Evolutionary conservation across 139 green algal genomes (phyloP).

Genomic region (Chlamydomonas asymmetrica): DNA sequence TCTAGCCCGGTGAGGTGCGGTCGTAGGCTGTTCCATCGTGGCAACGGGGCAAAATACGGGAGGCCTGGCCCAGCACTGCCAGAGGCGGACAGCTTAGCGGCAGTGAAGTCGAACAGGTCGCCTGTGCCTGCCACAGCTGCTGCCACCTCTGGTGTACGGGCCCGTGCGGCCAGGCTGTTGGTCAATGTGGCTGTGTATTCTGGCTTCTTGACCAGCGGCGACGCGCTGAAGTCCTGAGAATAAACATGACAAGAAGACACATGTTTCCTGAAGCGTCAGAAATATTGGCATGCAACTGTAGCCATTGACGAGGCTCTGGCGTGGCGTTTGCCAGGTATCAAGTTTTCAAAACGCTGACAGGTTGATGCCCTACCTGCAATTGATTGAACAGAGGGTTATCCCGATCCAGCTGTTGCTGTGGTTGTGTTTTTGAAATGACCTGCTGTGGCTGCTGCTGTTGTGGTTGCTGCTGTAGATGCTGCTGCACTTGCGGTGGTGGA

Average conservation of each 20-base stretch:
- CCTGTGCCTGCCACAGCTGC: constrained; percentile 10
- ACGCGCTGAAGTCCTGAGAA: constrained; percentile 13
- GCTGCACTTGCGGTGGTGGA: neutral
- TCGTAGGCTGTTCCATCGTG: constrained; percentile 18
- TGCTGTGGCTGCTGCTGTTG: neutral
- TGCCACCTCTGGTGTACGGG: neutral
- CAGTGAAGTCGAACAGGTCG: constrained; percentile 22
- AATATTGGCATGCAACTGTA: too few relatives aligned
- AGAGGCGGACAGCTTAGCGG: too few relatives aligned
- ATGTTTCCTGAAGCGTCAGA: too few relatives aligned
- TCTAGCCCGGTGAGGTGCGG: constrained; percentile 34
- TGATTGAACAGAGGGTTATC: too few relatives aligned
- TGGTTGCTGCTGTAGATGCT: neutral
- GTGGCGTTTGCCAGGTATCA: too few relatives aligned
- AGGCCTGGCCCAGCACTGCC: too few relatives aligned
- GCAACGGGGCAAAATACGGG: constrained; percentile 6
- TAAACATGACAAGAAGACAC: neutral
- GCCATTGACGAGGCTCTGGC: too few relatives aligned
- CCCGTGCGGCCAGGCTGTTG: constrained; percentile 12
- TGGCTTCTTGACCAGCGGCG: constrained; percentile 2
- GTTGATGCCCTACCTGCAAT: too few relatives aligned
- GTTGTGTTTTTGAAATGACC: too few relatives aligned
- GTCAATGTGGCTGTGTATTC: constrained; percentile 33
- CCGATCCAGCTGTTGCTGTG: too few relatives aligned
- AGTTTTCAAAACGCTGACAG: too few relatives aligned